Base-by-base conservation (phyloP, 2,329 filamentous ascomycete genomes). In the Coniochaeta sp. region DNA sequence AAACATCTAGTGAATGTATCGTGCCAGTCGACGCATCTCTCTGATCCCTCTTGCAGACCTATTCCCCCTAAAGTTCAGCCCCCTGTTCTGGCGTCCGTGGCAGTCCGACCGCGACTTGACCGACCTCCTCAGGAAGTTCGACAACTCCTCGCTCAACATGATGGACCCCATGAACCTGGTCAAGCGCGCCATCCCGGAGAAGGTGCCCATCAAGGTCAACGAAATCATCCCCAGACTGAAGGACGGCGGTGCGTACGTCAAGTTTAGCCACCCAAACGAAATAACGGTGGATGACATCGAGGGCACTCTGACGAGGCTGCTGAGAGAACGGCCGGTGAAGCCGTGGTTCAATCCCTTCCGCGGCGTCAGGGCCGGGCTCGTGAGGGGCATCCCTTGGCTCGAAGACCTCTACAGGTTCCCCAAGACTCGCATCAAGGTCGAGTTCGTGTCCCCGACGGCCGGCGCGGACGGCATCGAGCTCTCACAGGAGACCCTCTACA, bases 211-310 rank as follows among this genome's bases (percentile, higher is more conserved):
- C 55, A 86, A 88, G 61, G 85, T 96, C 55, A 90, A 87, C 3
- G 89, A 96, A 68, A 88, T 97, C 17, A 73, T 97, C 19, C 92
- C 93, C 0, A 83, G 92, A 3, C 79, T 96, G 30, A 93, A 96
- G 68, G 95, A 99, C 70, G 95, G 95, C 17, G 95, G 95, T 14
- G 91, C 91, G 0, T 98, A 96, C 71, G 87, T 98, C 72, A 97
- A 96, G 72, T 92, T 96, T 70, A 82, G 81, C 17, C 84, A 81
- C 58, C 73, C 76, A 42, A 62, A 72, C 1, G 72, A 71, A 12
- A 66, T 75, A 10, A 70, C 74, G 4, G 68, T 75, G 2, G 71
- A 75, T 55, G 67, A 79, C 55, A 69, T 81, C 55, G 79, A 82
- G 69, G 69, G 77, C 22, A 79, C 78, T 2, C 75, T 96, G 4